Base-by-base conservation (phyloP, 306 rosid genomes). In the Glycyrrhiza uralensis region DNA sequence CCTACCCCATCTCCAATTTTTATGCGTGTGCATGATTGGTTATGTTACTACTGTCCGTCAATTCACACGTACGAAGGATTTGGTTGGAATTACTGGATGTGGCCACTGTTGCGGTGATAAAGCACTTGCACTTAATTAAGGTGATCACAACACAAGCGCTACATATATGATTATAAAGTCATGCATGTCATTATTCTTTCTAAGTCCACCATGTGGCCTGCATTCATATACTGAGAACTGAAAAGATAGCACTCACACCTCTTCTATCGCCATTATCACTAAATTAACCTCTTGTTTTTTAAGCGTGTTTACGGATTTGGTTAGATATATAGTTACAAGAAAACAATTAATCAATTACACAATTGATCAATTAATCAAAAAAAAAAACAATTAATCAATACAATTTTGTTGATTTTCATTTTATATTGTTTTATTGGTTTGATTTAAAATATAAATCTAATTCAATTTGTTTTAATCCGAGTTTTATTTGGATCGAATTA, bases 21-120 rank as follows among this genome's bases (percentile, higher is more conserved):
- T 41, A 71, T 52, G 68, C 55, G 24, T 20, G 50, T 15, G 49
- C n/a, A 29, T 45, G 50, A 69, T 47, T 28, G 51, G 28, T 50
- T 60, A 15, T 19, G 56, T 18, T 15, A 14, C 38, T 13, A 6
- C 38, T 13, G 3, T 12, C 32, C 9, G 6, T 57, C 64, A 79
- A 13, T 17, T 24, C 15, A 60, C 69, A 52, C 57, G 12, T 56
- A 65, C 4, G 58, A 50, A 55, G 33, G 42, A 33, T 75, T 69
- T 76, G 81, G 78, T 70, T 80, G 78, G 69, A 76, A 19, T 15
- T 33, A 18, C 5, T 4, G 29, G 58, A 38, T 54, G 49, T 19
- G 59, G 69, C 45, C 14, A 55, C 41, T 22, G 7, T 15, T 54
- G 63, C 5, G 20, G 60, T 51, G 44, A 70, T 19, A 15, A 65